Evolutionary conservation across 2,329 filamentous ascomycete species (phyloP), one percentile per base, ranked within the genome.

Genomic region (Stachybotrys chartarum): DNA sequence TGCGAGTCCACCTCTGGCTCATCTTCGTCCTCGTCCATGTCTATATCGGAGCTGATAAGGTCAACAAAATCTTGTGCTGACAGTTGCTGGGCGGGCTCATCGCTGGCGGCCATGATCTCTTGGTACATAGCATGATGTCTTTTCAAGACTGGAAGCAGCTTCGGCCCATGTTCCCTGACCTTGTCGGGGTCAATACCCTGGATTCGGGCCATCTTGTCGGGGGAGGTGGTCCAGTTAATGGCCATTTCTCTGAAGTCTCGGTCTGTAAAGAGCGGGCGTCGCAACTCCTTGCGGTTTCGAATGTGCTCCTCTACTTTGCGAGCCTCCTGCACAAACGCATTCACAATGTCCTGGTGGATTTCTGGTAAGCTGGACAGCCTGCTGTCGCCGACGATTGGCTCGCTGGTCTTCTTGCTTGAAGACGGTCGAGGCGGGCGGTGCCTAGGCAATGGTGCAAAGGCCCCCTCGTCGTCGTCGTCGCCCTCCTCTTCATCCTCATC

Each of bases 201-300:
- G 51, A 93, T 87, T 8, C 70, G 69, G 35, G 71, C 73, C 83
- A 94, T 88, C 56, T 83, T 74, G 16, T 81, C 78, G 10, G 83
- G 63, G 8, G 76, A 82, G 7, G 74, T 77, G 1, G 88, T 88
- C 76, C 88, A 87, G 39, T 77, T 71, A 52, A 91, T 82, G 12
- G 82, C 86, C 87, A 94, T 92, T 61, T 87, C 81, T 42, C 85
- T 82, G 52, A 91, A 78, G 14, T 90, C 78, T 24, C 77, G 78
- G 57, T 91, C 86, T 0, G 83, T 85, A 66, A 94, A 94, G 1
- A 86, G 74, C 5, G 80, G 78, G 24, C 76, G 74, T 8, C 82
- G 78, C 35, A 87, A 70, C 5, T 76, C 74, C 52, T 82, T 81
- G 30, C 75, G 75, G 58, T 83, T 81, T 61, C 86, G 80, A 30